Evolutionary conservation across 805 yeast genomes (phyloP), one percentile per base, ranked within the genome.

Genomic region (Metschnikowia sp.): DNA sequence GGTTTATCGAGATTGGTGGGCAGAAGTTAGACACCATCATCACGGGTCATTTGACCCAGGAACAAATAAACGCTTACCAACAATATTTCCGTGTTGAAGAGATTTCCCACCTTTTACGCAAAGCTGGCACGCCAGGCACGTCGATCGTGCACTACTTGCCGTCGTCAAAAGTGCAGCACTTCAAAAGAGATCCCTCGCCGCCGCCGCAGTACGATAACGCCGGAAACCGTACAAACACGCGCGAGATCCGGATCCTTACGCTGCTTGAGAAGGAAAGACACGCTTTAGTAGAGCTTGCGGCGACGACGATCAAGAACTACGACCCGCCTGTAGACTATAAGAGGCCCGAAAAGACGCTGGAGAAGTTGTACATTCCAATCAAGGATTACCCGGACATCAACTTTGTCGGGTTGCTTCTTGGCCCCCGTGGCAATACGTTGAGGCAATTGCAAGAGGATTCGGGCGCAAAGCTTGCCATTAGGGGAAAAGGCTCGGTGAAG

Each of bases 401-500:
- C 67, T 92, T 92, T 62, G 87, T 94, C 44, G 99, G 99, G 0
- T 74, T 86, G 44, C 68, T 94, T 18, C 66, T 94, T 42, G 99
- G 99, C 0, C 99, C 99, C 31, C 83, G 99, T 72, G 99, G 98
- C 22, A 85, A 86, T 57, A 92, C 97, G 0, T 68, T 92, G 57
- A 80, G 87, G 50, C 80, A 81, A 56, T 69, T 95, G 65, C 96
- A 92, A 62, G 83, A 80, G 29, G 83, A 85, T 42, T 84, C 96
- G 35, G 96, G 96, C 1, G 97, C 98, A 13, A 81, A 78, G 54
- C 85, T 94, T 49, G 95, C 91, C 3, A 87, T 94, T 42, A 76
- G 99, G 56, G 99, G 99, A 28, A 83, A 86, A 56, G 99, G 99
- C 0, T 91, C 97, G 1, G 96, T 90, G 15, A 92, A 92, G 61